phyloP scores from a whole-genome alignment of 345 rosid genomes.

The Corchorus capsularis region DNA sequence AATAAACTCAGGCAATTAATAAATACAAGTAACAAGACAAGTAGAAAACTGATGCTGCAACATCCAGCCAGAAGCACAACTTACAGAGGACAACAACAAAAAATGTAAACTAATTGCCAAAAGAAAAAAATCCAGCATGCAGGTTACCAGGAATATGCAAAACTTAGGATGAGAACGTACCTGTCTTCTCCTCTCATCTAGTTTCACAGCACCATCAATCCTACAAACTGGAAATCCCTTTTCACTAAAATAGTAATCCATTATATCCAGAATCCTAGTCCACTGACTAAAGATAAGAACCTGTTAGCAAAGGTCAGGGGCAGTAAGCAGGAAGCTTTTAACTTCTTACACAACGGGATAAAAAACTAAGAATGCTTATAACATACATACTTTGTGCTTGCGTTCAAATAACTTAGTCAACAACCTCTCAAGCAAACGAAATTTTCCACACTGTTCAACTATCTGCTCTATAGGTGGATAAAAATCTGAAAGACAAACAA shows the following conservation, averaged over 20 bases:
- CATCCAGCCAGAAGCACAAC: neutral
- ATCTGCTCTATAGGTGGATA: conserved; percentile 87
- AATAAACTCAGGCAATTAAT: neutral
- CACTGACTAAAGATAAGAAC: conserved; percentile 87
- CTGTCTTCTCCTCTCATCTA: conserved; percentile 88
- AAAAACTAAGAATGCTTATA: neutral
- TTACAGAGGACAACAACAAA: neutral
- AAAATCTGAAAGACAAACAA: conserved; percentile 41
- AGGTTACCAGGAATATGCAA: neutral
- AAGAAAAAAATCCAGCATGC: neutral
- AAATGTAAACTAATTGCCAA: neutral
- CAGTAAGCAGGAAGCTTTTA: conserved; percentile 25
- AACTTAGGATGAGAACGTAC: conserved; percentile 32
- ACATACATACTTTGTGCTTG: conserved; percentile 80
- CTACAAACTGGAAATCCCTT: conserved; percentile 87
- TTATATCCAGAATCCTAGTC: conserved; percentile 87
- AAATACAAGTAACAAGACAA: neutral
- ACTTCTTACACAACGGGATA: conserved; percentile 12
- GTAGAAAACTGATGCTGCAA: neutral
- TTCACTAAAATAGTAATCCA: conserved; percentile 94
- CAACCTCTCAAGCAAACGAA: conserved; percentile 74
- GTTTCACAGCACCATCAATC: conserved; percentile 80
- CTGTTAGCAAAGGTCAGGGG: conserved; percentile 40
- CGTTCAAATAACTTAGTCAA: conserved; percentile 59
- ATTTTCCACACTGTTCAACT: conserved; percentile 90